Percentiles rank a stretch among this genome's conserved stretches.
phyloP scores from a whole-genome alignment of 1,284 basidiomycete genomes.

The Heterobasidion occidentale region DNA sequence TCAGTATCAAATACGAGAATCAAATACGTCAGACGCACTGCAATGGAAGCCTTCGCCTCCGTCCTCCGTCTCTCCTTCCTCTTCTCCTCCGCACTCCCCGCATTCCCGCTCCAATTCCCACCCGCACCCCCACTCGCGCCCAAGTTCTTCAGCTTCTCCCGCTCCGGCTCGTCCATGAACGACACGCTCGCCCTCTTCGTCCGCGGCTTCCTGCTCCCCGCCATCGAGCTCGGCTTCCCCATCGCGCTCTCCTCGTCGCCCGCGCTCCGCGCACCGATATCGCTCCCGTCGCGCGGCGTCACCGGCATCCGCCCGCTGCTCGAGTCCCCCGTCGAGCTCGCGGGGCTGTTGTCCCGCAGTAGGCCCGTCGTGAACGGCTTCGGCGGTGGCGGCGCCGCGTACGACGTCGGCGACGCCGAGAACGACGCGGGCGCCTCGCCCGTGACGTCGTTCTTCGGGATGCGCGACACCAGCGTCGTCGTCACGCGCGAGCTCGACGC shows the following conservation, averaged over 20 bases:
- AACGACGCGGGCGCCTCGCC: not conserved
- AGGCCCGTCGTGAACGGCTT: slow-evolving; percentile 41
- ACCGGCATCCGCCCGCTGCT: slow-evolving; percentile 63
- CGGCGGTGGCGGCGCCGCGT: slow-evolving; percentile 14
- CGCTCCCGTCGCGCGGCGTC: slow-evolving; percentile 70
- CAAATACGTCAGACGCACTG: slow-evolving; percentile 38
- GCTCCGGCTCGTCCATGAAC: slow-evolving; percentile 34
- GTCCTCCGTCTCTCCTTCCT: slow-evolving; percentile 60
- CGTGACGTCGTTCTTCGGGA: slow-evolving; percentile 5
- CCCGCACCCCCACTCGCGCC: slow-evolving; percentile 21
- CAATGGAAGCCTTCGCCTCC: slow-evolving; percentile 73
- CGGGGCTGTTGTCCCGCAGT: slow-evolving; percentile 51
- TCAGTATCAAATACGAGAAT: slow-evolving; percentile 3
- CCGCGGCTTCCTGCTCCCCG: slow-evolving; percentile 21
- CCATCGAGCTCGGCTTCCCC: slow-evolving; percentile 5
- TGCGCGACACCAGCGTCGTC: slow-evolving; percentile 8
- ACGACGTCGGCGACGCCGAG: not conserved
- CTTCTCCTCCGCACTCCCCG: slow-evolving; percentile 33
- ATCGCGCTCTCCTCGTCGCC: slow-evolving; percentile 2
- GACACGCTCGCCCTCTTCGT: slow-evolving; percentile 51
- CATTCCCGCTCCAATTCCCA: slow-evolving; percentile 23
- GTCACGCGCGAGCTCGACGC: not conserved
- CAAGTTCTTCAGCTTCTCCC: slow-evolving; percentile 1
- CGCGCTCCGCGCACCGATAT: slow-evolving; percentile 33
- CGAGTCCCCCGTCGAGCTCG: slow-evolving; percentile 73